phyloP scores from a whole-genome alignment of 495 filamentous ascomycete species.

The Xylaria venustula region DNA sequence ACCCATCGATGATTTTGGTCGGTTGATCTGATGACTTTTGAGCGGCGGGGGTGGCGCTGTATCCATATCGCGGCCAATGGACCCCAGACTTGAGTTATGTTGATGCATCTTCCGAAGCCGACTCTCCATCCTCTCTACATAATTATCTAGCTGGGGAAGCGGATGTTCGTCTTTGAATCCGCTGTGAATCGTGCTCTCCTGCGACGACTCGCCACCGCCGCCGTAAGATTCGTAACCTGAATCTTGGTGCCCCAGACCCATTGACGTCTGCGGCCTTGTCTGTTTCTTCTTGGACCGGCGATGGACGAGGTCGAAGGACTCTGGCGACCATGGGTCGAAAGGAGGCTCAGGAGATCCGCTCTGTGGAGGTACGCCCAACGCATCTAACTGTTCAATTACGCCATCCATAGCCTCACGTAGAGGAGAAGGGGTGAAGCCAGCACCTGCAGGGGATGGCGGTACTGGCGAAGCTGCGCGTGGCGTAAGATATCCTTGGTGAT shows the following conservation, averaged over 20 bases:
- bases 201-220: slow-evolving; percentile 43
- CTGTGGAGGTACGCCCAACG: slow-evolving; percentile 68
- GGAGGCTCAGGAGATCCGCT: slow-evolving; percentile 52
- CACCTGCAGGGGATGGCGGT: slow-evolving; percentile 61
- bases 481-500: slow-evolving; percentile 45
- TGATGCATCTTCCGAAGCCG: slow-evolving; percentile 71
- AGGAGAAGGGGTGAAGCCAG: slow-evolving; percentile 83
- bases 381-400: slow-evolving; percentile 93
- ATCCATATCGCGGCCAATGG: slow-evolving; percentile 39
- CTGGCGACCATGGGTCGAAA: slow-evolving; percentile 85
- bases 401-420: slow-evolving; percentile 94
- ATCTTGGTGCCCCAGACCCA: slow-evolving; percentile 62
- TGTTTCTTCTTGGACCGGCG: slow-evolving; percentile 36
- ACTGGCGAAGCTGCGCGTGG: slow-evolving; percentile 52
- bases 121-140: slow-evolving; percentile 85
- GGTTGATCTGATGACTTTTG: slow-evolving; percentile 46
- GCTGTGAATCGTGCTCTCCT: slow-evolving; percentile 32
- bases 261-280: slow-evolving; percentile 66
- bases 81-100: slow-evolving; percentile 43
- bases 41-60: slow-evolving; percentile 63
- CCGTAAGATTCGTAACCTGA: slow-evolving; percentile 53
- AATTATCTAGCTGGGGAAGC: slow-evolving; percentile 72
- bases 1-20: slow-evolving; percentile 53
- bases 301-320: slow-evolving; percentile 71
- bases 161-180: slow-evolving; percentile 51